Evolutionary conservation across 768 basidiomycete species (phyloP).

Genomic region (Ramaria sp.): DNA sequence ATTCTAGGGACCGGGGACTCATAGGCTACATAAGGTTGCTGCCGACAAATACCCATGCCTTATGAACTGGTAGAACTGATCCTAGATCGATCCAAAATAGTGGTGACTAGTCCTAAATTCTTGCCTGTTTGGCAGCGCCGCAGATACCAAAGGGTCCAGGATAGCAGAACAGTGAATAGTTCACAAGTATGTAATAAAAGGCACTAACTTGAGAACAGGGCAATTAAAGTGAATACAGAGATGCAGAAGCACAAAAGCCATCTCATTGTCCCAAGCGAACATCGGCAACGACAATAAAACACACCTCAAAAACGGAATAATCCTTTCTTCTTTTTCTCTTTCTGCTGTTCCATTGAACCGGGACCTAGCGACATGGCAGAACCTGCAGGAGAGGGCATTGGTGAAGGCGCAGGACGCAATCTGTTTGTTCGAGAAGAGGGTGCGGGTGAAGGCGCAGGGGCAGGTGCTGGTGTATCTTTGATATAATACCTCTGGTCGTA

Average conservation of each 20-base stretch:
- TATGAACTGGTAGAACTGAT: too few species aligned
- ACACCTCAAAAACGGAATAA: conserved; percentile 46
- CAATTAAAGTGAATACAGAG: too few species aligned
- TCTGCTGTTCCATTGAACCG: conserved; percentile 20
- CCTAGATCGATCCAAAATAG: too few species aligned
- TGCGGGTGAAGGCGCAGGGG: conserved; percentile 23
- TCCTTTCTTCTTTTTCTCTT: conserved; percentile 72
- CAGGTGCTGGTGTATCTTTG: conserved; percentile 48
- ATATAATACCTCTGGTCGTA: conserved; percentile 76
- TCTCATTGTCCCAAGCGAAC: not conserved
- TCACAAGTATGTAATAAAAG: too few species aligned
- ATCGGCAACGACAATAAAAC: not conserved
- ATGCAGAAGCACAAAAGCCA: not conserved
- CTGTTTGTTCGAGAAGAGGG: conserved; percentile 16
- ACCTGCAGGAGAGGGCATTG: conserved; percentile 3
- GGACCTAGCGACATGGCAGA: conserved; percentile 2
- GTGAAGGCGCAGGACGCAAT: conserved; percentile 4
- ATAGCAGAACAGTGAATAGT: too few species aligned
- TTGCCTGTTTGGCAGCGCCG: too few species aligned
- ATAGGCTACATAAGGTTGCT: too few species aligned
- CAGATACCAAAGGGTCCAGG: too few species aligned
- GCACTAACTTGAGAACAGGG: too few species aligned
- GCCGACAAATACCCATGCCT: too few species aligned
- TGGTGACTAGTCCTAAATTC: too few species aligned
- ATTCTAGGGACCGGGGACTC: too few species aligned